These are phyloP conservation scores for Leishmania arabica DNA, from an alignment of 208 protist species.

Conservation along the genomic window DNA sequence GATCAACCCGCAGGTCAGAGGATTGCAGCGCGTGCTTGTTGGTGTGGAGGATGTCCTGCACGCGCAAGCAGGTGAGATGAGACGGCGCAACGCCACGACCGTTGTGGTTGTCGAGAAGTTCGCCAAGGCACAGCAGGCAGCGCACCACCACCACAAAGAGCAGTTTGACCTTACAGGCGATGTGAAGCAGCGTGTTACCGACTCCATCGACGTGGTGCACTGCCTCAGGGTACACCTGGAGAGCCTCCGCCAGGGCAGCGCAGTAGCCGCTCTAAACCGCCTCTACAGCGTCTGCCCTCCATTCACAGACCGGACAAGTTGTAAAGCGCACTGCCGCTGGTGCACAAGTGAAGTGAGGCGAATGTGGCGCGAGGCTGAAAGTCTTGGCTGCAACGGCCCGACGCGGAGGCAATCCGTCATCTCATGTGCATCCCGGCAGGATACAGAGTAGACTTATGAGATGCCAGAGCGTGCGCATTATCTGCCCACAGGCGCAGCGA, in stretches of 20 bases:
- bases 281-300: not conserved
- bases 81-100: constrained; percentile 28
- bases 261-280: not conserved
- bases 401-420: not conserved
- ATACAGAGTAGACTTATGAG: not conserved
- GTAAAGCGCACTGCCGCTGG: not conserved
- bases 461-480: not conserved
- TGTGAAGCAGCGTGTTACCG: constrained; percentile 40
- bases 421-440: not conserved
- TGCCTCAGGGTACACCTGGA: constrained; percentile 3
- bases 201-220: constrained; percentile 16
- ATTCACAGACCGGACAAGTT: not conserved
- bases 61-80: constrained; percentile 39
- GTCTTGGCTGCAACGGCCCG: not conserved
- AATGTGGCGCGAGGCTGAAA: not conserved
- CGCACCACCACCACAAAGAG: constrained; percentile 19
- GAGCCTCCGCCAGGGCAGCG: not conserved
- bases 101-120: constrained; percentile 19
- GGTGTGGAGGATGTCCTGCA: constrained; percentile 11
- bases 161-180: constrained; percentile 18
- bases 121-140: constrained; percentile 14
- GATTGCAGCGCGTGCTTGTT: constrained; percentile 23
- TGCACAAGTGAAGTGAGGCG: not conserved
- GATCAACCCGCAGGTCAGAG: constrained; percentile 22
- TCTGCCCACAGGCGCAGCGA: not conserved